Evolutionary conservation across 2,329 filamentous ascomycete genomes (phyloP).

Genomic region (Blastomyces parvus): DNA sequence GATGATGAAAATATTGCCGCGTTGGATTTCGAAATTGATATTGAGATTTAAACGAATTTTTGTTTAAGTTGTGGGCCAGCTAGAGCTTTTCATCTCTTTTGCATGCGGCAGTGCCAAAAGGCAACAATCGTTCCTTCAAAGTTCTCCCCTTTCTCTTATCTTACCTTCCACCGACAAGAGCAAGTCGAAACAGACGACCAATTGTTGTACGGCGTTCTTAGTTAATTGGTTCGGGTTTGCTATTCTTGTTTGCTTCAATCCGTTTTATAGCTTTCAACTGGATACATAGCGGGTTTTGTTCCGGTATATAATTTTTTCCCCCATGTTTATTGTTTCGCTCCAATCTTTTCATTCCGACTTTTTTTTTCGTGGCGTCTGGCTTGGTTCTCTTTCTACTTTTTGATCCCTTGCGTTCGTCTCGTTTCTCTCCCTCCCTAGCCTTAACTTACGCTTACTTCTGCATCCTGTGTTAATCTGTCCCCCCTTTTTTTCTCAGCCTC

Average conservation of each 20-base stretch:
- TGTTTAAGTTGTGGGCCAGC: not conserved
- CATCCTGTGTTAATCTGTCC: not conserved
- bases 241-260: not conserved
- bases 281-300: not conserved
- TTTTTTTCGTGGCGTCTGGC: not conserved
- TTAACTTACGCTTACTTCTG: not conserved
- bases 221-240: not conserved
- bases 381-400: not conserved
- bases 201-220: not conserved
- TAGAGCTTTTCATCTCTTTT: not conserved
- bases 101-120: not conserved
- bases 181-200: not conserved
- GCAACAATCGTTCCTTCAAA: not conserved
- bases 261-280: not conserved
- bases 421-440: not conserved
- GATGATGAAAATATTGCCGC: conserved; percentile 89
- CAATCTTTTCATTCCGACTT: not conserved
- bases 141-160: not conserved
- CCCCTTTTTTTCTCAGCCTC: not conserved
- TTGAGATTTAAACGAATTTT: conserved; percentile 55
- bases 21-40: conserved; percentile 83
- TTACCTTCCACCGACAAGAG: not conserved
- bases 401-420: not conserved
- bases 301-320: not conserved
- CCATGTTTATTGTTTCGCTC: not conserved